These are phyloP conservation scores for Eragrostis curvula DNA, from an alignment of 176 grass and related monocot species.

Conservation along the genomic window DNA sequence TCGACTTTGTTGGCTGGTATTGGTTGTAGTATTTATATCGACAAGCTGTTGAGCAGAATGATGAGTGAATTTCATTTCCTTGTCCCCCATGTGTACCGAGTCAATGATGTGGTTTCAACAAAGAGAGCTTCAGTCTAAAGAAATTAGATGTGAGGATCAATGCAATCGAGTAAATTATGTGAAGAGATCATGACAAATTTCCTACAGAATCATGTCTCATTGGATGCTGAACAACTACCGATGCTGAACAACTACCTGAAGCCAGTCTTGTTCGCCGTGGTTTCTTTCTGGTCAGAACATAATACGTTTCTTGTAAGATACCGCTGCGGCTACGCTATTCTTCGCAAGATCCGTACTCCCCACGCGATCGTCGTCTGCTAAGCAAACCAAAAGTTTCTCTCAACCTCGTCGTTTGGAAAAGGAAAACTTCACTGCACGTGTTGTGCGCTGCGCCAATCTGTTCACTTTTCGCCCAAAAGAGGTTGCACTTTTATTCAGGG, in stretches of 20 bases:
- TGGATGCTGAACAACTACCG: not conserved
- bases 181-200: not conserved
- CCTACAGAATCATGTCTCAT: not conserved
- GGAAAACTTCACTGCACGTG: not conserved
- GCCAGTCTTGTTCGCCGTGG: too few species aligned
- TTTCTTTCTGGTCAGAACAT: not conserved
- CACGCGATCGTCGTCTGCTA: not conserved
- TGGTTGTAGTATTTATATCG: not conserved
- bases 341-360: not conserved
- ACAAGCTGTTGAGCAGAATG: too few species aligned
- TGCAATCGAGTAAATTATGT: not conserved
- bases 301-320: not conserved
- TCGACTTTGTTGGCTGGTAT: not conserved
- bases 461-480: too few species aligned
- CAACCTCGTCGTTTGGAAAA: not conserved
- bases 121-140: not conserved
- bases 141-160: not conserved
- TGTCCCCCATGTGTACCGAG: not conserved
- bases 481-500: not conserved
- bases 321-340: not conserved
- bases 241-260: too few species aligned
- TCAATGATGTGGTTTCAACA: not conserved
- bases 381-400: not conserved
- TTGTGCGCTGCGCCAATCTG: too few species aligned
- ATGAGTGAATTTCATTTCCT: not conserved